Percentiles rank a stretch among this genome's conserved stretches.
phyloP scores from a whole-genome alignment of 2,329 filamentous ascomycete genomes.

The Talaromyces rugulosus region DNA sequence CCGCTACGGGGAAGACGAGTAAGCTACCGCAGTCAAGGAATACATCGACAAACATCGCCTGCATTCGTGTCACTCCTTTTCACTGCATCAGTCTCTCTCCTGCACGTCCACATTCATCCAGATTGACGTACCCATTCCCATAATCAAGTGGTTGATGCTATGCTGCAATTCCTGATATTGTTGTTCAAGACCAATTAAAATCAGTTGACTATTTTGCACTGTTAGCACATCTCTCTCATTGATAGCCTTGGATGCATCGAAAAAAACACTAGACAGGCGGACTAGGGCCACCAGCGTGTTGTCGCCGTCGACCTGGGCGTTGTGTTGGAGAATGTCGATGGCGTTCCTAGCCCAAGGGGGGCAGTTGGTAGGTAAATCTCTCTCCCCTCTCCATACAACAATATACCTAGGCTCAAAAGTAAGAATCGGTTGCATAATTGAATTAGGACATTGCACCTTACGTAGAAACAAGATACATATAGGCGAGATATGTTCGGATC shows the following conservation, averaged over 20 bases:
- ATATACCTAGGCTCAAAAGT: neutral
- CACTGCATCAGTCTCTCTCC: neutral
- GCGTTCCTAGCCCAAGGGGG: neutral
- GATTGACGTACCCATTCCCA: neutral
- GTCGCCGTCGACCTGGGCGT: slow-evolving; percentile 7
- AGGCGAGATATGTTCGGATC: slow-evolving; percentile 12
- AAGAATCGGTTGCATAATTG: neutral
- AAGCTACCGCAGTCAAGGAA: slow-evolving; percentile 9
- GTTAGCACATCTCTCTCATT: neutral
- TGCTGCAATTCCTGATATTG: slow-evolving; percentile 6
- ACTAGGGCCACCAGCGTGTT: slow-evolving; percentile 8
- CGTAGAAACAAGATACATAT: slow-evolving; percentile 9
- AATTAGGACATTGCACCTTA: neutral
- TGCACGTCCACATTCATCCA: neutral
- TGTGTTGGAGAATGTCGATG: slow-evolving; percentile 2
- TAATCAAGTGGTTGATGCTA: neutral
- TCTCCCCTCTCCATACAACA: slow-evolving; percentile 5
- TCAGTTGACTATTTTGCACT: neutral
- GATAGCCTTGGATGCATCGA: neutral
- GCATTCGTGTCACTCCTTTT: slow-evolving; percentile 7
- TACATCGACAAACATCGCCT: slow-evolving; percentile 10
- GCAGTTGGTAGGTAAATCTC: neutral
- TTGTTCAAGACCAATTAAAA: slow-evolving; percentile 5
- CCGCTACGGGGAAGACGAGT: slow-evolving; percentile 4
- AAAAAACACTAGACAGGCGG: slow-evolving; percentile 6